Conservation (phyloP, 2,329 filamentous ascomycete species). For the Diaporthe ampelina region DNA sequence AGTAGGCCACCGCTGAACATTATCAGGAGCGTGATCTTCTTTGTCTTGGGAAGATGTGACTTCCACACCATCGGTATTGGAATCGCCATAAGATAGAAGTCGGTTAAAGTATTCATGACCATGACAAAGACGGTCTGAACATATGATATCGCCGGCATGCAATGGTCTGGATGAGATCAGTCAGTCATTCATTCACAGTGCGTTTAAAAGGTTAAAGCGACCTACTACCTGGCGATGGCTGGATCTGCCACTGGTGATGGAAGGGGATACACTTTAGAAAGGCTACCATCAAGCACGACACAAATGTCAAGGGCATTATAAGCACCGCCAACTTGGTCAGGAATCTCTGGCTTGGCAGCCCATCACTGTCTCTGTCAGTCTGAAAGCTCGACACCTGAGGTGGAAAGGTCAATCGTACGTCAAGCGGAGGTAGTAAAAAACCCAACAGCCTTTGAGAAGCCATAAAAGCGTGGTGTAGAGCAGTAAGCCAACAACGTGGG, state of each 20-base stretch:
- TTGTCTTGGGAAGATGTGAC: slow-evolving; percentile 55
- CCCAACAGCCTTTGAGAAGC: slow-evolving; percentile 66
- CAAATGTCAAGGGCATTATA: slow-evolving; percentile 58
- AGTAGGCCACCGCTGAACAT: slow-evolving; percentile 66
- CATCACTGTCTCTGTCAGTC: slow-evolving; percentile 49
- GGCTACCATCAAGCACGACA: slow-evolving; percentile 59
- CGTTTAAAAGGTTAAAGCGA: slow-evolving; percentile 26
- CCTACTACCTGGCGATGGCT: slow-evolving; percentile 63
- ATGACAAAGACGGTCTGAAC: slow-evolving; percentile 62
- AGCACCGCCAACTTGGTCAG: slow-evolving; percentile 57
- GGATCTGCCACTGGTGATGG: slow-evolving; percentile 63
- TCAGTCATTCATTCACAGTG: not conserved
- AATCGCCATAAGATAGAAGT: slow-evolving; percentile 64
- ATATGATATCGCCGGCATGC: slow-evolving; percentile 61
- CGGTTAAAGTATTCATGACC: slow-evolving; percentile 61
- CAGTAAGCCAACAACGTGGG: slow-evolving; percentile 66
- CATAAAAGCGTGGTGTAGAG: slow-evolving; percentile 65
- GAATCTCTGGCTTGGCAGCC: slow-evolving; percentile 54
- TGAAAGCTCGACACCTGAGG: accelerated
- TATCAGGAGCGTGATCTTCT: slow-evolving; percentile 60
- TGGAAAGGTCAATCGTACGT: slow-evolving; percentile 52
- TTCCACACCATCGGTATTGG: slow-evolving; percentile 63
- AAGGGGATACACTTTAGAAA: slow-evolving; percentile 60
- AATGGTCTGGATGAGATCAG: slow-evolving; percentile 47
- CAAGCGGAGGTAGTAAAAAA: slow-evolving; percentile 65